Base-by-base conservation (phyloP, 2,329 filamentous ascomycete genomes). In the Aspergillus japonicus region DNA sequence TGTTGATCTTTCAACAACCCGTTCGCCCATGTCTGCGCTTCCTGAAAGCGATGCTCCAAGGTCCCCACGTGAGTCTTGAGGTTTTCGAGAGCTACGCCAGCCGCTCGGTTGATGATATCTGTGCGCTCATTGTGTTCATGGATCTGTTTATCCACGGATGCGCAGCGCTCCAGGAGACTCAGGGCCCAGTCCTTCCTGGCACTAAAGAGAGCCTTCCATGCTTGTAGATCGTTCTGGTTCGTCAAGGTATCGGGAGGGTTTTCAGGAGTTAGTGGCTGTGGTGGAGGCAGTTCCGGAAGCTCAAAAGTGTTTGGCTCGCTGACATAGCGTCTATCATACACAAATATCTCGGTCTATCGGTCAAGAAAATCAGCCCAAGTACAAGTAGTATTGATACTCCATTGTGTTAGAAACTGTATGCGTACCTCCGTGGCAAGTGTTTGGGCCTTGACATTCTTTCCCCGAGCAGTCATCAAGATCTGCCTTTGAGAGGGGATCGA, bases 191-290 rank as follows among this genome's bases (percentile, higher is more conserved):
- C 83, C 68, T 89, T 87, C 60, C 95, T 88, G 60, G 88, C 84
- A 74, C 88, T 89, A 80, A 95, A 97, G 23, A 98, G 82, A 49
- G 88, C 86, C 73, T 92, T 90, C 94, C 95, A 99, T 85, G 92
- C 89, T 69, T 88, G 83, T 57, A 97, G 82, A 63, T 92, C 89
- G 62, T 89, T 91, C 62, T 91, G 88, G 70, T 93, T 87, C 48
- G 88, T 83, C 66, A 96, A 89, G 47, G 87, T 89, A 74, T 96
- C 92, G n/a, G 95, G 95, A 47, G 85, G 81, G 29, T 80, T 79
- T 21, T 81, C 77, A 31, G 91, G 87, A 59, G 82, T 81, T 63
- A 88, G 85, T 48, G 85, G 76, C 56, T 82, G 80, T 6, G 83
- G 81, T 77, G 89, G 66, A 54, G 83, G 80, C 52, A 82, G 78